Evolutionary conservation across 1,139 yeast species (phyloP).

Genomic region (Yamadazyma diospyri): DNA sequence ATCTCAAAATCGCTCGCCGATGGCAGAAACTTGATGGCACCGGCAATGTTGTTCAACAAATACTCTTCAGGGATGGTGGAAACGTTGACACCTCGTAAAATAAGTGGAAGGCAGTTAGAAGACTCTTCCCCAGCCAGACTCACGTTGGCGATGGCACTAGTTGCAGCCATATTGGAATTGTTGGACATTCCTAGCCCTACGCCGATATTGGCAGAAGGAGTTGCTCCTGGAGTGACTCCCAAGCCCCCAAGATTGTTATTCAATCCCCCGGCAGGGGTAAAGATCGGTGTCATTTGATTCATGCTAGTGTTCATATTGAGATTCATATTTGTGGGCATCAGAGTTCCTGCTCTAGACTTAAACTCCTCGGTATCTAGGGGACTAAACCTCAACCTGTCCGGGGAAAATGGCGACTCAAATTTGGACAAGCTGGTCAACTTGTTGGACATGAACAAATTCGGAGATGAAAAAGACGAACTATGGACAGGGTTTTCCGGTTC

Average conservation of each 20-base stretch:
- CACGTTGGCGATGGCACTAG: neutral
- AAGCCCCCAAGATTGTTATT: neutral
- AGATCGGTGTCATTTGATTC: conserved; percentile 6
- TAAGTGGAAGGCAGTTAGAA: conserved; percentile 59
- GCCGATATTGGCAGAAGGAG: conserved; percentile 3
- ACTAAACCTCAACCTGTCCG: conserved; percentile 14
- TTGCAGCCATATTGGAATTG: neutral
- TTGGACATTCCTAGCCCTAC: conserved; percentile 1
- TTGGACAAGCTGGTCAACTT: conserved; percentile 14
- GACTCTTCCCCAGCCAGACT: conserved; percentile 25
- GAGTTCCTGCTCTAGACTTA: conserved; percentile 9
- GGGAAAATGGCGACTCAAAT: conserved; percentile 30
- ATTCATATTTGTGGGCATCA: conserved; percentile 6
- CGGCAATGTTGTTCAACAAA: conserved; percentile 32
- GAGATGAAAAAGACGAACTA: conserved; percentile 21
- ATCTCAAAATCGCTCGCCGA: conserved; percentile 27
- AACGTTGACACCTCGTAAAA: conserved; percentile 58
- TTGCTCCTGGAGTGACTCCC: conserved; percentile 2
- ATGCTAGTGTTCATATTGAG: conserved; percentile 3
- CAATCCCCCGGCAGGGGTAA: conserved; percentile 2
- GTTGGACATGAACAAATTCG: conserved; percentile 14
- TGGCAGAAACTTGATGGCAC: conserved; percentile 17
- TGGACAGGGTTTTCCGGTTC: conserved; percentile 14
- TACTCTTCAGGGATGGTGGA: conserved; percentile 55
- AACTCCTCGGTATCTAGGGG: conserved; percentile 15